Base-by-base conservation (phyloP, 352 stramenopile genomes). In the Pythium grandisporangium region DNA sequence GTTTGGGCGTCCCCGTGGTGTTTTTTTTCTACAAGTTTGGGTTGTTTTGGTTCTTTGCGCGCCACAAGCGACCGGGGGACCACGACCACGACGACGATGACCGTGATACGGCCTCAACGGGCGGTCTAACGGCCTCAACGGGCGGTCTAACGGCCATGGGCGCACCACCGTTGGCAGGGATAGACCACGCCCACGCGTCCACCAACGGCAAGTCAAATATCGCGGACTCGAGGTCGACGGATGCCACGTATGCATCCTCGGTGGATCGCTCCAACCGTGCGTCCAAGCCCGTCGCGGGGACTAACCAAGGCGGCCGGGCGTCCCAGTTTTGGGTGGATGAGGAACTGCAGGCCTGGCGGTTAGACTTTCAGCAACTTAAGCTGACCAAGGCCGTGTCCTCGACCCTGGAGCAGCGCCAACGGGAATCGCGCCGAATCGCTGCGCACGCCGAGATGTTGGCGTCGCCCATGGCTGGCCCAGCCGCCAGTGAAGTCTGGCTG, bases 281-380 rank as follows among this genome's bases (percentile, higher is more conserved):
- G 14, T 41, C 26, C 4, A n/a, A n/a, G n/a, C n/a, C n/a, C n/a
- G n/a, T n/a, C n/a, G n/a, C n/a, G n/a, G n/a, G n/a, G n/a, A n/a
- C n/a, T n/a, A 22, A 19, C 19, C 50, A 54, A 19, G 17, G 14
- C 11, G 40, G 26, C 24, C 46, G 47, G 42, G 22, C 32, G 8
- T 46, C 45, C 26, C 68, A 57, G 4, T 83, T 86, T 42, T 86
- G 73, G 73, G 59, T 86, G 20, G 65, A 81, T 7, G 65, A 83
- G 40, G 73, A 83, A 34, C 60, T 83, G 14, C 69, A 85, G 49
- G 54, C 66, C 12, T 85, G 72, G 72, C 64, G 67, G 1, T 42
- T 83, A 20, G 67, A 83, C 44, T 86, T 84, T 30, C 52, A 74
- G 39, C 60, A 71, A 20, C 47, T 86, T 25, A 75, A 76, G 46